Evolutionary conservation across 169 alveolate genomes (phyloP), one percentile per base, ranked within the genome.

Genomic region (Neospora caninum): DNA sequence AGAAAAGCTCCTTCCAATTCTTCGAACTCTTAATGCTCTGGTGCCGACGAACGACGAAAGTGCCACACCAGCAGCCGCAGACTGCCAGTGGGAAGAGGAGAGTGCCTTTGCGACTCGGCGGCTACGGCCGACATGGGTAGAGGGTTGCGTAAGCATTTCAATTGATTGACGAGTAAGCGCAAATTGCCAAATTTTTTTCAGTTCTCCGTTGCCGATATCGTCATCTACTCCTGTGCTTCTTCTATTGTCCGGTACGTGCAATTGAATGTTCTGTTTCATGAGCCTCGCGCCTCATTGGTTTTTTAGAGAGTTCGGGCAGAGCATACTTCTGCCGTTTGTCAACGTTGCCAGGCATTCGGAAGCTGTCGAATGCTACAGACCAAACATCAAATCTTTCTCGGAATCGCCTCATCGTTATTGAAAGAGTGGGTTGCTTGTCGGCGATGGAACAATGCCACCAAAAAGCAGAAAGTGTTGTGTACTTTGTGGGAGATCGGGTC

Each of bases 201-300:
- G 89, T 82, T 82, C 41, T 82, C 89, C 10, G 89, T 82, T 31
- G 89, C 89, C 38, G 89, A 82, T 36, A 82, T 82, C 69, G 38
- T 45, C 41, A n/a, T 82, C 67, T 82, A 82, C 67, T 82, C 89
- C 22, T 41, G 69, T 29, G 38, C 36, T 16, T 82, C 69, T 36
- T 82, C 89, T 36, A 38, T 82, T 82, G 89, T 36, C 89, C 9
- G 89, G 89, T 82, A 82, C 27, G 9, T 49, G 6, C 58, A 0
- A 22, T 49, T 49, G 58, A 49, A 70, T 36, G 88, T 39, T 25
- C 18, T 73, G 4, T 49, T 49, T 0, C 58, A 49, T 22, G 58
- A 49, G 18, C 58, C 6, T 22, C 58, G 58, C 58, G 18, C 9
- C 58, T 49, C 58, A 49, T 39, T 27, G 41, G 25, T 0, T 22